Evolutionary conservation across 768 basidiomycete genomes (phyloP).

Genomic region (Mycena amicta): DNA sequence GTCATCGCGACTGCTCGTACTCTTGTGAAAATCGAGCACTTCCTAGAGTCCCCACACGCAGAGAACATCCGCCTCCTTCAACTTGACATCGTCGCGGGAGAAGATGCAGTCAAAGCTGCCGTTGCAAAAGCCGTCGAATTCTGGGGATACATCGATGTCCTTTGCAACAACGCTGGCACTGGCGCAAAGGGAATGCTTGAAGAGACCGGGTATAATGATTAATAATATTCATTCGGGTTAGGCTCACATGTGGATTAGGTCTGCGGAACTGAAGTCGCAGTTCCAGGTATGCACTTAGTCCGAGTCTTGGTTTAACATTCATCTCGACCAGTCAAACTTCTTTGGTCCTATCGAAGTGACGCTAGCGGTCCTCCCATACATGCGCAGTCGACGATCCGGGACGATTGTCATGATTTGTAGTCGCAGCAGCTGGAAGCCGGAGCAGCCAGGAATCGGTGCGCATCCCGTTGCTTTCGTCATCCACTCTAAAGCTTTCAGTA

Average conservation of each 20-base stretch:
- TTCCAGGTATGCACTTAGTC: constrained; percentile 9
- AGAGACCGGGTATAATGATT: constrained; percentile 39
- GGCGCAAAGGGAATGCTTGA: constrained; percentile 38
- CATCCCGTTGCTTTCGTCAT: neutral
- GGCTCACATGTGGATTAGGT: no score
- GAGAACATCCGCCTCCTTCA: constrained; percentile 32
- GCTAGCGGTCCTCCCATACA: constrained; percentile 46
- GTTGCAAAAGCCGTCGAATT: constrained; percentile 35
- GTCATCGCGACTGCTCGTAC: constrained; percentile 47
- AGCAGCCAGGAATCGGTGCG: constrained; percentile 32
- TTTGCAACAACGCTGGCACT: constrained; percentile 50
- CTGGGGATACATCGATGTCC: constrained; percentile 45
- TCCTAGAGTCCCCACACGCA: constrained; percentile 1
- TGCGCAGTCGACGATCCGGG: constrained; percentile 31
- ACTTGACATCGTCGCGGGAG: constrained; percentile 39
- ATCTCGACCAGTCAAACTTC: constrained; percentile 36
- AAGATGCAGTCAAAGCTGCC: constrained; percentile 31
- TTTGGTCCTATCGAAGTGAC: constrained; percentile 48
- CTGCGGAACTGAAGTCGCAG: constrained; percentile 14
- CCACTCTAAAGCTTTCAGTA: constrained; percentile 14
- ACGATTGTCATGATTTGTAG: constrained; percentile 45
- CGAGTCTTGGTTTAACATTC: neutral
- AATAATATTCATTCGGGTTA: no score
- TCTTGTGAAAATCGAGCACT: constrained; percentile 31
- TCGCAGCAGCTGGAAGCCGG: constrained; percentile 37